Evolutionary conservation across 2,329 filamentous ascomycete species (phyloP), one percentile per base, ranked within the genome.

Genomic region (Elsinoe perseae): DNA sequence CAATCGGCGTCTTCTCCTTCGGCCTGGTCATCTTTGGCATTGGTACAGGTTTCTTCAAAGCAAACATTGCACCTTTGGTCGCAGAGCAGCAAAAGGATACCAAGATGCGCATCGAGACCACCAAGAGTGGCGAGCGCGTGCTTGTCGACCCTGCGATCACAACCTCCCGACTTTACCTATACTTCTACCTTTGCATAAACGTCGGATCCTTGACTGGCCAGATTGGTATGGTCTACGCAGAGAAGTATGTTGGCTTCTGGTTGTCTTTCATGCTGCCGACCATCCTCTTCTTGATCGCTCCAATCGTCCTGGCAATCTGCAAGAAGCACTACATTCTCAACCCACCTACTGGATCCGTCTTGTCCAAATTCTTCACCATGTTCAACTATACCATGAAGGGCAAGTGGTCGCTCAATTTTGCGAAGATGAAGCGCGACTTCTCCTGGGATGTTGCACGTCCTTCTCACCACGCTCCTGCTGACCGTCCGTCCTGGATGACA

Each of bases 41-140:
- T 27, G 87, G 87, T 42, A 88, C 86, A 1, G 87, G 87, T 60
- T 85, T 87, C 64, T 89, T 91, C 80, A 92, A 91, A 75, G 81
- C 84, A 61, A 91, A 91, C 65, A 86, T 91, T 42, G 72, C 72
- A 8, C 75, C 75, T 2, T 60, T 77, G 25, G 76, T 77, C 56
- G 75, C 74, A 7, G 75, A 77, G 60, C 75, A 77, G 62, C 73
- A 76, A 50, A 67, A 66, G 6, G 68, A 68, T n/a, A 72, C 66
- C 20, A 70, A 65, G 21, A 70, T 72, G 21, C 71, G 70, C 52
- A 64, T 77, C 57, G 72, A 68, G 57, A 66, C 64, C 1, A 52
- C 71, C 38, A 62, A 73, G 63, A 70, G 58, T 64, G 73, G 74
- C 50, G 73, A 76, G 63, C 69, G 72, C 16, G 68, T 75, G 30